Base-by-base conservation (phyloP, 345 rosid species). In the Ceriops tagal region DNA sequence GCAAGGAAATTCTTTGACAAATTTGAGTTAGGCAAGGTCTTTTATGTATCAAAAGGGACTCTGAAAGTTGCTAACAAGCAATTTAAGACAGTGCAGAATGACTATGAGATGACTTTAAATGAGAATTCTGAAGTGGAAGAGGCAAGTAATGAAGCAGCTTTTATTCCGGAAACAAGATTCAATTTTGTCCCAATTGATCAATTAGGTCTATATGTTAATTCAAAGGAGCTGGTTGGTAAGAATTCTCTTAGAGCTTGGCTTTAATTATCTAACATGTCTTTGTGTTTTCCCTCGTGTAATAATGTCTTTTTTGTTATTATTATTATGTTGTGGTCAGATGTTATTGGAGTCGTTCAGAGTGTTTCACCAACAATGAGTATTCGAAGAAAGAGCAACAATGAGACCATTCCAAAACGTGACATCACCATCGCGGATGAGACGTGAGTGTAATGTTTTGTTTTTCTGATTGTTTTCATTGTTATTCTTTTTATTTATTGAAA, bases 21-120 rank as follows among this genome's bases (percentile, higher is more conserved):
- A 79, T 89, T 93, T 68, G 85, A 88, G 31, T 8, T 91, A 70
- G 98, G 98, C 57, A 93, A 89, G 71, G 96, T 91, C 19, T 93
- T 88, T 73, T 93, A 83, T 78, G 87, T 93, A 64, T 91, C 98
- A 0, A 91, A 72, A 66, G 98, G 97, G 57, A 79, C 87, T 20
- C 92, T 93, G 5, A 88, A 62, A 65, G 88, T 93, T 70, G 97
- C 98, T 34, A 88, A 93, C 75, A 93, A 91, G 81, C 95, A 89
- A 81, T 93, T 82, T 58, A 91, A 86, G 83, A 91, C 92, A 0
- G 92, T 93, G 67, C 82, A 88, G 51, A 93, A 93, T 79, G 98
- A 93, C 71, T 93, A 91, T 78, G 98, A 93, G 79, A 89, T 91
- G 98, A 93, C 84, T 9, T 71, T 93, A 77, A 88, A 89, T 78